Conservation (phyloP, 768 basidiomycete species). For the Leccinum arenicola region DNA sequence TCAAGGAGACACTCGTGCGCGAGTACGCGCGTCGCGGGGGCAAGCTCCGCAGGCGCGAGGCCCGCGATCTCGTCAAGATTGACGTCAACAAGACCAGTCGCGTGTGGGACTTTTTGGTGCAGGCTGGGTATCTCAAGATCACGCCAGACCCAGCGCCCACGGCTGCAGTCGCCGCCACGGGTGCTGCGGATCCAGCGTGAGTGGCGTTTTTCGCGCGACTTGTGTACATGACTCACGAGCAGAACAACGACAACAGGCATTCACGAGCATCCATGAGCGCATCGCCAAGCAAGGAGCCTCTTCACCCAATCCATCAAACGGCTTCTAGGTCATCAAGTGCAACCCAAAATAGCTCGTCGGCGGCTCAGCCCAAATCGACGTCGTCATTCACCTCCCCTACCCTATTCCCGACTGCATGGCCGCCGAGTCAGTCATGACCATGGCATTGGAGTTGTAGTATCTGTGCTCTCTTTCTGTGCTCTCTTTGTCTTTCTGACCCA, state of each 20-base stretch:
- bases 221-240: neutral
- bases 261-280: conserved; percentile 11
- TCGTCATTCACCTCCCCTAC: conserved; percentile 21
- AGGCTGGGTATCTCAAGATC: conserved; percentile 78
- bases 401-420: conserved; percentile 23
- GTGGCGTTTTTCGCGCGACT: conserved; percentile 5
- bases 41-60: conserved; percentile 83
- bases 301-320: conserved; percentile 14
- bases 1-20: conserved; percentile 92
- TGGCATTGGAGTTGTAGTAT: neutral
- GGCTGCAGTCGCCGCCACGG: conserved; percentile 17
- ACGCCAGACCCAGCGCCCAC: conserved; percentile 46
- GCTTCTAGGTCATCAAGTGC: neutral
- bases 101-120: conserved; percentile 91
- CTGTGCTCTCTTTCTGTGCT: neutral
- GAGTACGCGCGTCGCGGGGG: conserved; percentile 91
- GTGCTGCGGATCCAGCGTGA: conserved; percentile 34
- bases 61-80: conserved; percentile 86
- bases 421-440: conserved; percentile 14
- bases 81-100: conserved; percentile 91
- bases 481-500: neutral
- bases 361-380: conserved; percentile 16
- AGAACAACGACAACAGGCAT: conserved; percentile 12
- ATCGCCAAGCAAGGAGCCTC: conserved; percentile 30
- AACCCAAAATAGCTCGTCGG: conserved; percentile 16